Evolutionary conservation across 78 protist species (phyloP).

Genomic region (Guillardia theta): DNA sequence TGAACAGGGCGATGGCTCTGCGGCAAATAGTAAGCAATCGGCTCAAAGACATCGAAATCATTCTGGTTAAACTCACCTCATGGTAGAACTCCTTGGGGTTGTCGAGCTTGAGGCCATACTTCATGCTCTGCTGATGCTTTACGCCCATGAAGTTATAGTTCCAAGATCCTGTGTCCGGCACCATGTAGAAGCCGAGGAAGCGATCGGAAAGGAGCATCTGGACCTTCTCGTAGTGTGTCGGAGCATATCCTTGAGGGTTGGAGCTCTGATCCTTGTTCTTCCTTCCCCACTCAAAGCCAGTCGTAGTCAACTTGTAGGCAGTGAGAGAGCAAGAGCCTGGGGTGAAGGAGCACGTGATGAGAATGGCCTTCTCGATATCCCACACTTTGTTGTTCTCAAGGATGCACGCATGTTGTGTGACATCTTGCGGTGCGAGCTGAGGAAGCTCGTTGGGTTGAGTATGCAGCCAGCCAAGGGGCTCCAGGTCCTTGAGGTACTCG

Average conservation of each 20-base stretch:
- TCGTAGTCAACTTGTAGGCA: conserved; percentile 89
- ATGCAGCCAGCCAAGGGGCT: conserved; percentile 99
- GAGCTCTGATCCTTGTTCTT: conserved; percentile 73
- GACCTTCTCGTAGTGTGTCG: conserved; percentile 84
- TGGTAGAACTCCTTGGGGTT: conserved; percentile 94
- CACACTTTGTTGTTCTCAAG: conserved; percentile 83
- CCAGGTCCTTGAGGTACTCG: conserved; percentile 88
- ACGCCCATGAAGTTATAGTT: conserved; percentile 97
- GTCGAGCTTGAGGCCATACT: conserved; percentile 89
- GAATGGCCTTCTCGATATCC: conserved; percentile 52
- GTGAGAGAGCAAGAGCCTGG: conserved; percentile 85
- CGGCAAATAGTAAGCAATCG: neutral
- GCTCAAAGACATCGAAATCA: no score
- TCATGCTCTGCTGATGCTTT: conserved; percentile 82
- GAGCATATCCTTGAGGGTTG: conserved; percentile 84
- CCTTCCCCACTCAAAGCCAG: conserved; percentile 97
- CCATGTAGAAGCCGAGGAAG: conserved; percentile 95
- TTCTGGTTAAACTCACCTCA: no score
- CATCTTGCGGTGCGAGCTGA: conserved; percentile 94
- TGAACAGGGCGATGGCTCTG: conserved; percentile 92
- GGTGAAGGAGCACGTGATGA: conserved; percentile 68
- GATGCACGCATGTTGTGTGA: conserved; percentile 82
- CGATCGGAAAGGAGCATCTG: conserved; percentile 94
- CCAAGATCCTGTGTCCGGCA: conserved; percentile 93
- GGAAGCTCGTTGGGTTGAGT: conserved; percentile 97